Conservation (phyloP, 306 rosid species). For the Casuarina cunninghamiana region DNA sequence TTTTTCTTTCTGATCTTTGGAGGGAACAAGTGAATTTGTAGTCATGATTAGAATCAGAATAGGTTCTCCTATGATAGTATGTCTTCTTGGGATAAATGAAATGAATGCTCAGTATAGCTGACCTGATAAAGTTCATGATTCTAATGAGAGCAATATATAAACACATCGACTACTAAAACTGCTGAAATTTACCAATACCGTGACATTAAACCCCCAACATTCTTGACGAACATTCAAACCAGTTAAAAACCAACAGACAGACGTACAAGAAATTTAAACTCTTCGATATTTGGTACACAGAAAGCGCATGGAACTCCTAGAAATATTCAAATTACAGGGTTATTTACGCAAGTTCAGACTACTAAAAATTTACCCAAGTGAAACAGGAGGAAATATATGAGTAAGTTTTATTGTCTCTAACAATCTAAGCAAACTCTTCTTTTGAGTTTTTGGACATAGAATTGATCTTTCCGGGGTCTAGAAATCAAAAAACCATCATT, state of each 20-base stretch:
- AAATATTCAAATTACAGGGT: not conserved
- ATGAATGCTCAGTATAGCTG: slow-evolving; percentile 6
- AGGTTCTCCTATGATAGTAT: slow-evolving; percentile 23
- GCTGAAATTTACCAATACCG: not conserved
- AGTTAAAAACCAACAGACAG: not conserved
- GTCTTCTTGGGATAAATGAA: slow-evolving; percentile 30
- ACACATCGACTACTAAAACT: not conserved
- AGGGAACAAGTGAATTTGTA: slow-evolving; percentile 26
- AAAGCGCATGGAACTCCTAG: not conserved
- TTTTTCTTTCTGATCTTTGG: slow-evolving; percentile 43
- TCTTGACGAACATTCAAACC: not conserved
- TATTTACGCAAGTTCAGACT: not conserved
- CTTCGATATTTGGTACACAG: not conserved
- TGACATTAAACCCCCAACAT: not conserved
- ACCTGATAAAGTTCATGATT: slow-evolving; percentile 19
- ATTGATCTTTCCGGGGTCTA: not conserved
- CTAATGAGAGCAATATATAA: slow-evolving; percentile 1
- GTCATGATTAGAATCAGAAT: slow-evolving; percentile 39
- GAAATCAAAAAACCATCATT: not conserved
- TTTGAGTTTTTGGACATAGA: not conserved
- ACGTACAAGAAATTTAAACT: slow-evolving; percentile 1
- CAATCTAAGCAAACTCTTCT: not conserved
- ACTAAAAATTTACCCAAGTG: not conserved
- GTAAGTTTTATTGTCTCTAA: not conserved
- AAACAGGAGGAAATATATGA: not conserved